Evolutionary conservation across 2,329 filamentous ascomycete genomes (phyloP), one percentile per base, ranked within the genome.

Genomic region (Alternaria postmessia): DNA sequence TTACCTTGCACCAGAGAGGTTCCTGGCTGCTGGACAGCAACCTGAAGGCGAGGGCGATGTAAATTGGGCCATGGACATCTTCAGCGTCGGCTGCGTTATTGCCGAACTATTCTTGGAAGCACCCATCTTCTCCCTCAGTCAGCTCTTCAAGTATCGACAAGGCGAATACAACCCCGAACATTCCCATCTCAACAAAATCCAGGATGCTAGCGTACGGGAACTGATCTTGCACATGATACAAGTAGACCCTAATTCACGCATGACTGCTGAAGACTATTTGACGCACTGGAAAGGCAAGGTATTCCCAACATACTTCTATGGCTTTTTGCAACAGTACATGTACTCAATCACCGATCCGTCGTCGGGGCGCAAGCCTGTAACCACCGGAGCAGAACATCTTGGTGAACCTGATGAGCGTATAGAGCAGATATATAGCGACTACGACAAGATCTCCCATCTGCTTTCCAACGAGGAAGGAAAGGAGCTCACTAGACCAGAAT

Each of bases 1-100:
- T 80, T 98, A 99, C 73, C 84, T 99, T 28, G 96, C 96, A 0
- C 95, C 95, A 1, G 96, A 99, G 77, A 86, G 95, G 42, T 99
- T 99, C 75, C 84, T 95, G 18, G 87, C 88, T 5, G 85, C 90
- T 3, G 89, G 88, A 22, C 87, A 90, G 66, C 85, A 88, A 20
- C 85, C 88, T 7, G 86, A 89, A 49, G 86, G 84, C 77, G 87
- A 76, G 82, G 87, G 81, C 80, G 89, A 72, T 5, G 81, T 91
- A 53, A 90, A 88, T 48, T 97, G 94, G 94, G 94, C 95, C 38
- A 99, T 99, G 96, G 95, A 99, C 76, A 90, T 99, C 36, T 99
- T 99, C 82, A 98, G 95, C 78, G 91, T 91, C 22, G 95, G 95
- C 7, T 99, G 96, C 76, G 94, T 98, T 39, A 96, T 99, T 71